A percentile compares a stretch with the other conserved stretches of the same genome.
phyloP scores from a whole-genome alignment of 768 basidiomycete species.

The Amanita phalloides region DNA sequence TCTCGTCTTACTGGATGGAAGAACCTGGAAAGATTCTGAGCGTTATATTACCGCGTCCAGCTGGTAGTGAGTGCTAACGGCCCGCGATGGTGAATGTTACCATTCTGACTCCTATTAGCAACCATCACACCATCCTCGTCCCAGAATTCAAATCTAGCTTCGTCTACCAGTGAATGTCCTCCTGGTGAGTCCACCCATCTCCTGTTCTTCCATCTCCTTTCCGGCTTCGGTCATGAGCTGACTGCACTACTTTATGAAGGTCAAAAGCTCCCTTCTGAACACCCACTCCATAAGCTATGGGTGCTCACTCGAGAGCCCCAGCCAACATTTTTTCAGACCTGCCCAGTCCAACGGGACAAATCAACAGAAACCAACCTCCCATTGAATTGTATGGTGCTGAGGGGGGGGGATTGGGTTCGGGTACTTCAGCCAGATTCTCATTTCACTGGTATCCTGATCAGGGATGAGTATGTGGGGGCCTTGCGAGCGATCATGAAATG shows the following conservation, averaged over 20 bases:
- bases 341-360: slow-evolving; percentile 13
- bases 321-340: slow-evolving; percentile 15
- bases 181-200: too few species aligned
- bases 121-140: too few species aligned
- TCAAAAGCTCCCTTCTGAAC: slow-evolving; percentile 3
- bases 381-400: slow-evolving; percentile 3
- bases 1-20: too few species aligned
- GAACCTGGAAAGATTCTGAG: too few species aligned
- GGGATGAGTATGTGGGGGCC: slow-evolving; percentile 8
- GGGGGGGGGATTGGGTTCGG: slow-evolving; percentile 7
- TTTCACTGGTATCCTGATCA: slow-evolving; percentile 10
- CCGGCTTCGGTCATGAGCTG: neutral
- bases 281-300: slow-evolving; percentile 10
- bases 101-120: too few species aligned
- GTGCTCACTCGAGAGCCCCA: slow-evolving; percentile 10
- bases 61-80: too few species aligned
- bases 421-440: slow-evolving; percentile 9
- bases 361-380: slow-evolving; percentile 9
- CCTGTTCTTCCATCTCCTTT: too few species aligned
- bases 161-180: too few species aligned
- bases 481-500: slow-evolving; percentile 7
- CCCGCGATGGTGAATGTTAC: too few species aligned
- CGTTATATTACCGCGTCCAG: too few species aligned
- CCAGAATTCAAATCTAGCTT: too few species aligned
- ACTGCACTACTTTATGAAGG: slow-evolving; percentile 3